Percentiles rank a stretch among this genome's conserved stretches.
phyloP scores from a whole-genome alignment of 2,329 filamentous ascomycete species.

The Diaporthe sp. region DNA sequence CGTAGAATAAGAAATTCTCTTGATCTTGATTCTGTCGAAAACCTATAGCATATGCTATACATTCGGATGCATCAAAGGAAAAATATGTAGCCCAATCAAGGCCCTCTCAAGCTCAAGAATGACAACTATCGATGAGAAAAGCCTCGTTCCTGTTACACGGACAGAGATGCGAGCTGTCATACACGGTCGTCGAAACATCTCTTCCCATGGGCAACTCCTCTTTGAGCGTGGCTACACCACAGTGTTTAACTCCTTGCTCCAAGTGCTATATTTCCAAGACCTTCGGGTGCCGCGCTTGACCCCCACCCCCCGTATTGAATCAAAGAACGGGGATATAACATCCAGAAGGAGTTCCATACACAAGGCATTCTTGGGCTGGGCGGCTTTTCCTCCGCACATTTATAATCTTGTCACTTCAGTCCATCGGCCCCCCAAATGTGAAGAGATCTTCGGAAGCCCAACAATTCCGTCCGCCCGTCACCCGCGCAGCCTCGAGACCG shows the following conservation, averaged over 20 bases:
- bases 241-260: neutral
- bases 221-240: neutral
- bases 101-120: neutral
- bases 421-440: too few relatives aligned
- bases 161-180: neutral
- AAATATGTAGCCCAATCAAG: neutral
- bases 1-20: neutral
- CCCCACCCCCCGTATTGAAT: neutral
- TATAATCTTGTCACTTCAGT: too few relatives aligned
- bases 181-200: neutral
- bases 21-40: neutral
- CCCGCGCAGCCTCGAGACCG: too few relatives aligned
- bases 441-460: too few relatives aligned
- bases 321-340: neutral
- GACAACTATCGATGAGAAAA: too few relatives aligned
- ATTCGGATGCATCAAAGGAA: neutral
- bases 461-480: too few relatives aligned
- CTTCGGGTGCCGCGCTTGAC: too few relatives aligned
- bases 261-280: neutral
- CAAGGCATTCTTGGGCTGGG: too few relatives aligned
- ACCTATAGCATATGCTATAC: neutral
- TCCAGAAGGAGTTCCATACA: neutral
- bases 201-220: neutral
- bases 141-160: neutral
- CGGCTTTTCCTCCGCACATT: too few relatives aligned